These are phyloP conservation scores for Podosphaera fusca DNA, from an alignment of 2,329 filamentous ascomycete species.

Conservation along the genomic window DNA sequence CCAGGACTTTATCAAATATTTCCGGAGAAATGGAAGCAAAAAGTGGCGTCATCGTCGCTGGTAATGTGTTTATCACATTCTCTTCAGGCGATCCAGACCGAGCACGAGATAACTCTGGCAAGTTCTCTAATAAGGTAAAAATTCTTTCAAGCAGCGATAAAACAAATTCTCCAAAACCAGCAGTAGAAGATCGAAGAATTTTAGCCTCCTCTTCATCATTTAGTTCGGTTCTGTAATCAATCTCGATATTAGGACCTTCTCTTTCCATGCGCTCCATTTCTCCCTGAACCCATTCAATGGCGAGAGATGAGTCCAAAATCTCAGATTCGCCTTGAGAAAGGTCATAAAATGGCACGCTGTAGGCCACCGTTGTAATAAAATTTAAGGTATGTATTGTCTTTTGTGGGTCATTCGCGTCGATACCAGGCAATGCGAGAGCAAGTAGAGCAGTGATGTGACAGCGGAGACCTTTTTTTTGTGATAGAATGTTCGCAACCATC, in stretches of 20 bases:
- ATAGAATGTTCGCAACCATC: slow-evolving; percentile 77
- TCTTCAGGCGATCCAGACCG: slow-evolving; percentile 86
- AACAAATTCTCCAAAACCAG: slow-evolving; percentile 81
- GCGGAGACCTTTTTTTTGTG: slow-evolving; percentile 81
- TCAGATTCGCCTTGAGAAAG: slow-evolving; percentile 45
- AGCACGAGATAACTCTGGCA: slow-evolving; percentile 73
- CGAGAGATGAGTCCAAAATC: slow-evolving; percentile 50
- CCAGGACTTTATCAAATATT: slow-evolving; percentile 73
- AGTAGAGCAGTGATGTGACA: slow-evolving; percentile 87
- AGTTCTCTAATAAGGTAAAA: slow-evolving; percentile 83
- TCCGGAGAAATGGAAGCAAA: slow-evolving; percentile 81
- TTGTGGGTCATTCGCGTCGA: slow-evolving; percentile 91
- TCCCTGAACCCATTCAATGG: slow-evolving; percentile 79
- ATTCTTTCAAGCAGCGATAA: slow-evolving; percentile 79
- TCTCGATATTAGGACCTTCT: slow-evolving; percentile 61
- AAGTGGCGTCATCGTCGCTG: slow-evolving; percentile 72
- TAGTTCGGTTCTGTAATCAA: slow-evolving; percentile 66
- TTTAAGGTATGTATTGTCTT: slow-evolving; percentile 89
- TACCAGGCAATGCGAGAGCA: slow-evolving; percentile 80
- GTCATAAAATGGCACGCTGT: slow-evolving; percentile 82
- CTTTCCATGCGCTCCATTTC: slow-evolving; percentile 87
- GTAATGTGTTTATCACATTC: slow-evolving; percentile 86
- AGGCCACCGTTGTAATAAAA: slow-evolving; percentile 87
- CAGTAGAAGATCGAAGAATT: slow-evolving; percentile 81
- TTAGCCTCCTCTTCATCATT: slow-evolving; percentile 67